A percentile compares a stretch with the other conserved stretches of the same genome.
phyloP scores from a whole-genome alignment of 805 yeast species.

The Teunomyces panamensis region DNA sequence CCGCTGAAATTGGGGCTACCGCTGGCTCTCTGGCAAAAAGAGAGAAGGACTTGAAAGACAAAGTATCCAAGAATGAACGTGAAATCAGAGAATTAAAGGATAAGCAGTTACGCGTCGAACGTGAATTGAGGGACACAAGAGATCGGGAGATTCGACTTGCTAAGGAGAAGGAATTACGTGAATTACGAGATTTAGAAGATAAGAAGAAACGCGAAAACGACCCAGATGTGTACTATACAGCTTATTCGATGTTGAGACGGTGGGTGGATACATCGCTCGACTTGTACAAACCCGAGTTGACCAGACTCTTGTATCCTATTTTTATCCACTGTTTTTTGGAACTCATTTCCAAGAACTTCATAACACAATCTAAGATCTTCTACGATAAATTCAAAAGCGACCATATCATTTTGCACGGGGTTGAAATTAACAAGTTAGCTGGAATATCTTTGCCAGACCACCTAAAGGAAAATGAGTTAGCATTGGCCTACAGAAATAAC shows the following conservation, averaged over 20 bases:
- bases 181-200: constrained; percentile 41
- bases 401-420: constrained; percentile 71
- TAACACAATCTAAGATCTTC: constrained; percentile 65
- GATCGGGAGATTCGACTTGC: constrained; percentile 36
- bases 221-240: constrained; percentile 73
- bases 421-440: constrained; percentile 68
- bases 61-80: constrained; percentile 23
- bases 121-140: constrained; percentile 37
- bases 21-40: constrained; percentile 12
- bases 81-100: constrained; percentile 38
- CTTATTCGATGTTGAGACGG: constrained; percentile 72
- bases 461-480: constrained; percentile 75
- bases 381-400: constrained; percentile 73
- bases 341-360: constrained; percentile 61
- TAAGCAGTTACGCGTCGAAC: constrained; percentile 29
- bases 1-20: constrained; percentile 24
- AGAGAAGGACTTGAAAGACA: constrained; percentile 28
- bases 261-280: constrained; percentile 94
- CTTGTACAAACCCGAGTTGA: constrained; percentile 83
- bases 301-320: constrained; percentile 84
- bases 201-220: constrained; percentile 47
- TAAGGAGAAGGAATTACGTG: constrained; percentile 39
- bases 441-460: constrained; percentile 80
- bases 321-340: constrained; percentile 86
- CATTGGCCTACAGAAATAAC: constrained; percentile 68